Evolutionary conservation across 2,329 filamentous ascomycete genomes (phyloP).

Genomic region (Aureobasidium sp.): DNA sequence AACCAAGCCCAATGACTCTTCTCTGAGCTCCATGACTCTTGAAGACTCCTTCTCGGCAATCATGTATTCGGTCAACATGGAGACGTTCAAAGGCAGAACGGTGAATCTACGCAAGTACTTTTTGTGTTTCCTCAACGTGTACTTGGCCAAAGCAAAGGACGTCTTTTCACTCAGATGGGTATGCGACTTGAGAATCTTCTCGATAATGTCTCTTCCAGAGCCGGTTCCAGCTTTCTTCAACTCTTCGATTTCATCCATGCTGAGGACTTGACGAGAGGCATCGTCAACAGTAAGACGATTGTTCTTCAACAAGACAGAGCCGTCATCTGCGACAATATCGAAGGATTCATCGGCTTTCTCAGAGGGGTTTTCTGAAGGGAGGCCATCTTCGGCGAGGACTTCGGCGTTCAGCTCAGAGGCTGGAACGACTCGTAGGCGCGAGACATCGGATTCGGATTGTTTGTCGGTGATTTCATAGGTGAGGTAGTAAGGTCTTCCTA

Average conservation of each 20-base stretch:
- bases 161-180: conserved; percentile 90
- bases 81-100: conserved; percentile 72
- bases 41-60: conserved; percentile 70
- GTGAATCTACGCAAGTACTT: conserved; percentile 90
- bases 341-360: conserved; percentile 25
- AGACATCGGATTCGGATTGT: conserved; percentile 49
- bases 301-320: conserved; percentile 47
- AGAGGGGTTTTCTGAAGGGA: conserved; percentile 22
- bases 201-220: conserved; percentile 81
- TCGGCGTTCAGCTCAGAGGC: conserved; percentile 78
- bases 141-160: conserved; percentile 85
- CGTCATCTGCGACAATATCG: conserved; percentile 40
- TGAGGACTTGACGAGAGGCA: conserved; percentile 63
- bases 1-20: conserved; percentile 73
- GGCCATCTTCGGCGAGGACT: conserved; percentile 50
- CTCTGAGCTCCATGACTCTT: conserved; percentile 76
- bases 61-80: conserved; percentile 66
- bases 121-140: conserved; percentile 85
- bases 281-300: conserved; percentile 58
- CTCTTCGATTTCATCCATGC: conserved; percentile 61
- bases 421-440: conserved; percentile 67
- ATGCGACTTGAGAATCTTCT: conserved; percentile 86
- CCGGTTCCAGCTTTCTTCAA: conserved; percentile 64
- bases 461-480: conserved; percentile 84
- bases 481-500: conserved; percentile 83